Base-by-base conservation (phyloP, 768 basidiomycete species). In the Boletus vinaceobasis region DNA sequence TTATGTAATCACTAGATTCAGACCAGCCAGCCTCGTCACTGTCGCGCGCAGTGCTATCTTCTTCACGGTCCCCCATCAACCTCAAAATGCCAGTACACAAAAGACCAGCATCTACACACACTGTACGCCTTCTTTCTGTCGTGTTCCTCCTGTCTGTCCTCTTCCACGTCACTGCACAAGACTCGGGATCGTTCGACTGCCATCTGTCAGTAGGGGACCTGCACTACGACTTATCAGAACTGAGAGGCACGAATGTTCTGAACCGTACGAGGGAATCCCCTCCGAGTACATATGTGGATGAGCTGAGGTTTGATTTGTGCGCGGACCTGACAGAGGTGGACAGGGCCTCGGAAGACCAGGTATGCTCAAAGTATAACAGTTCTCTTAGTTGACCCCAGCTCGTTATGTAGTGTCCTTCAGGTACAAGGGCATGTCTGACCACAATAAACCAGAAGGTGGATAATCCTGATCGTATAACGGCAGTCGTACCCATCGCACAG, bases 401-500 rank as follows among this genome's bases (percentile, higher is more conserved):
- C 43, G 26, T 48, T 27, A 32, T 45, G 19, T 61, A 93, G 90
- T 93, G 90, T 72, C 69, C 79, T 19, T 50, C 66, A 21, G 87
- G 83, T 23, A 88, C 89, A 45, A 77, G 85, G 62, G 88, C 84
- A 46, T 95, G 93, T 71, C 73, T 92, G 31, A 86, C 82, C 5
- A 81, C 79, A 61, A 79, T 76, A 33, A 91, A 92, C 62, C 61
- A 73, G 60, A 90, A 88, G 69, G 60, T 66, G 1, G 77, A 74
- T 21, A 68, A 75, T 38, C 51, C 73, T 3, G 86, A 89, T 59
- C 79, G 89, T 48, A 70, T 94, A 62, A 74, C 84, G 27, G 75
- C 83, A 31, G 88, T 92, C n/a, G 82, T 94, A 51, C 85, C 90
- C n/a, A 63, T 93, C 31, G 88, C 84, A 9, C 74, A 77, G 57